phyloP scores from a whole-genome alignment of 345 rosid species.

The Salix dunnii region DNA sequence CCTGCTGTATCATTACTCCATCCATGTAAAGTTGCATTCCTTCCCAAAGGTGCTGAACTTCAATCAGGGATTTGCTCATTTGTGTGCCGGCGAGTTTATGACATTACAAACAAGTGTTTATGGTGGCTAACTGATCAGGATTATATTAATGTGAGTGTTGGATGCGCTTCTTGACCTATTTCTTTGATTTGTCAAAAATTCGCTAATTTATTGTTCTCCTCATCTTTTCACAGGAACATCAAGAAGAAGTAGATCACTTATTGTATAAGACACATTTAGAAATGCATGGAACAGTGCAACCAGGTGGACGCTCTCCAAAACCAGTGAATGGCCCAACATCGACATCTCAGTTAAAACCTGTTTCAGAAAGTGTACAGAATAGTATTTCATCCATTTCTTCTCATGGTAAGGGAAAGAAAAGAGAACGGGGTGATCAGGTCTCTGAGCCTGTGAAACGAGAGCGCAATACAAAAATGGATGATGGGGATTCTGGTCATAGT shows the following conservation, averaged over 20 bases:
- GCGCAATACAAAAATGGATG: constrained; percentile 53
- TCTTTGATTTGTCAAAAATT: neutral
- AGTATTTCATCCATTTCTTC: constrained; percentile 52
- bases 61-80: constrained; percentile 73
- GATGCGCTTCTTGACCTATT: neutral
- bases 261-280: constrained; percentile 57
- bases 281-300: constrained; percentile 79
- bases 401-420: constrained; percentile 82
- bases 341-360: constrained; percentile 61
- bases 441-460: constrained; percentile 69
- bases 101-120: constrained; percentile 57
- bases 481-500: constrained; percentile 47
- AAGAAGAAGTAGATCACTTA: constrained; percentile 73
- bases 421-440: constrained; percentile 80
- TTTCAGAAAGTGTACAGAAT: constrained; percentile 64
- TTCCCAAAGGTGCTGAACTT: constrained; percentile 73
- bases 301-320: constrained; percentile 80
- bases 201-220: neutral
- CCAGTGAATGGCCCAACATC: constrained; percentile 73
- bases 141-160: constrained; percentile 68
- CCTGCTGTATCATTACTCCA: constrained; percentile 83
- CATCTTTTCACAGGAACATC: constrained; percentile 40
- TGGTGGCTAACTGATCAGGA: constrained; percentile 98
- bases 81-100: constrained; percentile 86
- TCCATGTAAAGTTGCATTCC: constrained; percentile 95